A percentile compares a stretch with the other conserved stretches of the same genome.
Conservation (phyloP, 2,329 filamentous ascomycete genomes). For the Pseudogymnoascus sp. region DNA sequence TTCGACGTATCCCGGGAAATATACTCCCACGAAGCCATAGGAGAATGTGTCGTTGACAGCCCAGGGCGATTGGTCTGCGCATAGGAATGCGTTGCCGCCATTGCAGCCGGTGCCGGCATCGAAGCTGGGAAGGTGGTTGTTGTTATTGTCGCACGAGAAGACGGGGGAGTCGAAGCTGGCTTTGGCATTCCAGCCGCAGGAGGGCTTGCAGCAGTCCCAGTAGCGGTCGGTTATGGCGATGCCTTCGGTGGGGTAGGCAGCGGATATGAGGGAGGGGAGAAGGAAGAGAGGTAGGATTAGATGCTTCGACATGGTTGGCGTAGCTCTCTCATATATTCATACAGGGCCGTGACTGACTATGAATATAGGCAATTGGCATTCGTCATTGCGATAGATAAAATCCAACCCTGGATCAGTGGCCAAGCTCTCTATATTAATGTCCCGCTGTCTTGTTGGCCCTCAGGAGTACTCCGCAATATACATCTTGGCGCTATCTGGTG, state of each 20-base stretch:
- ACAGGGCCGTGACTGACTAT: background rate
- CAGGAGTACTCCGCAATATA: background rate
- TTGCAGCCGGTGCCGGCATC: slow-evolving; percentile 13
- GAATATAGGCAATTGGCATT: background rate
- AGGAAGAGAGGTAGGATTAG: background rate
- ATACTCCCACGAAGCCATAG: slow-evolving; percentile 48
- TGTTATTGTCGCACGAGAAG: background rate
- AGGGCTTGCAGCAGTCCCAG: background rate
- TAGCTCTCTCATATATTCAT: background rate
- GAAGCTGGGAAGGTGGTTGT: background rate
- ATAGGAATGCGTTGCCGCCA: slow-evolving; percentile 44
- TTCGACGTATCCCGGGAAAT: slow-evolving; percentile 36
- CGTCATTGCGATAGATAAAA: background rate
- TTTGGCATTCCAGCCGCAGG: background rate
- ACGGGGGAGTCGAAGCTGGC: background rate
- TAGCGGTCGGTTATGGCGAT: background rate
- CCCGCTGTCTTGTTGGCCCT: background rate
- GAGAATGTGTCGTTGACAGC: slow-evolving; percentile 40
- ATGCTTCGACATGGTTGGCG: background rate
- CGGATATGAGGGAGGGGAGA: background rate
- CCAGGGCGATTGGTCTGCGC: slow-evolving; percentile 43
- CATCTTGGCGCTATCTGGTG: background rate
- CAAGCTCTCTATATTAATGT: background rate
- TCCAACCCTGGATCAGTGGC: background rate
- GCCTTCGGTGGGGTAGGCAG: background rate